A percentile compares a stretch with the other conserved stretches of the same genome.
Evolutionary conservation across 129 eudicot species (phyloP).

Genomic region (Saposhnikovia divaricata): DNA sequence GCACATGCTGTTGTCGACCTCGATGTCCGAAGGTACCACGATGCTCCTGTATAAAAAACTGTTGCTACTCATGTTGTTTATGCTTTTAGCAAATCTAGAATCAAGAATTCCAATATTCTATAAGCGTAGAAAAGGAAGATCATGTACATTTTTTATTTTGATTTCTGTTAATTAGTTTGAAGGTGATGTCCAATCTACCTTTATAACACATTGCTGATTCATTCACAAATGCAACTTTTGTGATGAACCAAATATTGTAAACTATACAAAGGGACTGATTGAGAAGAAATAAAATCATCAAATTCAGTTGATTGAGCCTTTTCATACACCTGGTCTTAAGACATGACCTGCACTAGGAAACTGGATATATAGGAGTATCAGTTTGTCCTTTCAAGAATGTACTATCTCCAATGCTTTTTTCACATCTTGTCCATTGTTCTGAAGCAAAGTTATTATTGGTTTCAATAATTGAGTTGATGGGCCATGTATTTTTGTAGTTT

Average conservation of each 20-base stretch:
- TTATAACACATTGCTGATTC: background rate
- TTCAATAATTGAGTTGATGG: conserved; percentile 7
- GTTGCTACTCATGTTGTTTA: conserved; percentile 39
- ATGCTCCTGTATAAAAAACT: conserved; percentile 32
- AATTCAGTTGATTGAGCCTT: background rate
- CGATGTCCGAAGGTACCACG: conserved; percentile 38
- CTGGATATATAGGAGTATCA: background rate
- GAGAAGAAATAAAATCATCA: conserved; percentile 1
- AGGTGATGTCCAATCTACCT: background rate
- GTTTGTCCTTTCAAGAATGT: conserved; percentile 5
- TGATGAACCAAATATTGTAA: background rate
- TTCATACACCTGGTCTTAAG: background rate
- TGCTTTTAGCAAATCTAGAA: conserved; percentile 26
- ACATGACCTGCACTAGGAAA: conserved; percentile 11
- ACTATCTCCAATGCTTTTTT: background rate
- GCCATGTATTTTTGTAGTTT: background rate
- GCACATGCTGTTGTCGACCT: conserved; percentile 32
- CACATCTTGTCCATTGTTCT: background rate
- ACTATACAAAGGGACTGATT: conserved; percentile 7
- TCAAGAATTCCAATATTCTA: background rate
- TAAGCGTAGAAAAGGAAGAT: background rate
- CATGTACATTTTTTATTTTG: conserved; percentile 3
- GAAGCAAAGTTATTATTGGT: conserved; percentile 1
- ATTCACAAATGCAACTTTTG: background rate
- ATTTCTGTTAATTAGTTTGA: conserved; percentile 2